Base-by-base conservation (phyloP, 2,329 filamentous ascomycete genomes). In the Leptographium wingfieldii region DNA sequence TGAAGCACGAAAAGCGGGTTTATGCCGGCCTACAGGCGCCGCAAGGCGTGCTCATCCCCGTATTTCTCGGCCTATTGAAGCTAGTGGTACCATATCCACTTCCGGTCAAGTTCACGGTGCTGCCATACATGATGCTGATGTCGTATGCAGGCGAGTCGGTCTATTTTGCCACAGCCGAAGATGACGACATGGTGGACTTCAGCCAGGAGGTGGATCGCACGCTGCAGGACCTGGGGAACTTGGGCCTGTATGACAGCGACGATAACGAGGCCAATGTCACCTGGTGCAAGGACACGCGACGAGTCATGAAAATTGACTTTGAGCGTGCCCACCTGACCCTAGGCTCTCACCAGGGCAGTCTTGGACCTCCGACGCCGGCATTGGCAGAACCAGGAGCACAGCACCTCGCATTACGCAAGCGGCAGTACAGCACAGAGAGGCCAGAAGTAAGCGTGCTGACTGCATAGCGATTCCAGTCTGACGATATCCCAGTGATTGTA, bases 71-170 rank as follows among this genome's bases (percentile, higher is more conserved):
- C n/a, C 31, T 57, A 2, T 22, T 63, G 12, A 27, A 59, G n/a
- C 55, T 63, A 25, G 56, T 35, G 11, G 25, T 55, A 4, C 51
- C 33, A 6, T 63, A 62, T 52, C 54, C 51, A 5, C 40, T 63
- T 11, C n/a, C n/a, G n/a, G 48, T 35, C 52, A 16, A 33, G 29
- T 57, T 52, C 16, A 22, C 52, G 19, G 35, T 25, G 27, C 40
- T 63, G 25, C 35, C 57, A 12, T 52, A 62, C 43, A 60, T 63
- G 59, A 59, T 63, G 59, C 55, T 63, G 3, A 31, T 63, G 40
- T 63, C 62, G n/a, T 63, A 56, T 25, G 60, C 59, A 11, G 62
- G 60, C n/a, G 35, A 35, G 22, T 25, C 31, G 7, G n/a, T 55
- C 43, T 19, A 1, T 12, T n/a, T 7, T 16, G 31, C 22, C 31